phyloP scores from a whole-genome alignment of 805 yeast genomes.

The Candida berthetii region DNA sequence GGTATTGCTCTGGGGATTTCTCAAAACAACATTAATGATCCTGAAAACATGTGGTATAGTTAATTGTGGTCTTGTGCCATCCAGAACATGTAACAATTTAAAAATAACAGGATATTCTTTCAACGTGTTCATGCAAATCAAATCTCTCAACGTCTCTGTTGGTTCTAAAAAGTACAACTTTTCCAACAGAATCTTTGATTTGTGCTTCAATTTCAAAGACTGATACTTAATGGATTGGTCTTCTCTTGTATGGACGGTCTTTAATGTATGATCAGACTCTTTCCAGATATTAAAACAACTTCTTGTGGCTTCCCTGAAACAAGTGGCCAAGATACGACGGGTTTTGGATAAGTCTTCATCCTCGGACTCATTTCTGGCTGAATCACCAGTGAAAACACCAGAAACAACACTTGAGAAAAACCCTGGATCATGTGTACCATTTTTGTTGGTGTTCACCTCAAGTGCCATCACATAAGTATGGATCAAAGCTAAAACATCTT shows the following conservation, averaged over 20 bases:
- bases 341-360: slow-evolving; percentile 5
- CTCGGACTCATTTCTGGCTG: slow-evolving; percentile 15
- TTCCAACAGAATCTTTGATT: slow-evolving; percentile 61
- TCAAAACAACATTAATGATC: slow-evolving; percentile 43
- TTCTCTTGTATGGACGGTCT: slow-evolving; percentile 10
- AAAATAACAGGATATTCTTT: slow-evolving; percentile 30
- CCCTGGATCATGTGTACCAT: slow-evolving; percentile 45
- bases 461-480: slow-evolving; percentile 41
- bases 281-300: slow-evolving; percentile 64
- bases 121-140: slow-evolving; percentile 34
- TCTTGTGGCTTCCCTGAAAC: slow-evolving; percentile 54
- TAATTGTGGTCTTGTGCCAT: slow-evolving; percentile 73
- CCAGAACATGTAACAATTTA: slow-evolving; percentile 70
- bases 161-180: slow-evolving; percentile 63
- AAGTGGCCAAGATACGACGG: slow-evolving; percentile 23
- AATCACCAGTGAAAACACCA: slow-evolving; percentile 73
- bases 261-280: slow-evolving; percentile 45
- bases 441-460: slow-evolving; percentile 27
- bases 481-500: slow-evolving; percentile 46
- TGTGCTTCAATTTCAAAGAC: slow-evolving; percentile 59
- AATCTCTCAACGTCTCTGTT: slow-evolving; percentile 61
- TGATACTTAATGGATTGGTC: slow-evolving; percentile 36
- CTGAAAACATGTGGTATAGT: slow-evolving; percentile 66
- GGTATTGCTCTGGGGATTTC: slow-evolving; percentile 20
- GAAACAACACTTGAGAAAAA: slow-evolving; percentile 53